Base-by-base conservation (phyloP, 2,329 filamentous ascomycete genomes). In the Ceratocystis colombiana region DNA sequence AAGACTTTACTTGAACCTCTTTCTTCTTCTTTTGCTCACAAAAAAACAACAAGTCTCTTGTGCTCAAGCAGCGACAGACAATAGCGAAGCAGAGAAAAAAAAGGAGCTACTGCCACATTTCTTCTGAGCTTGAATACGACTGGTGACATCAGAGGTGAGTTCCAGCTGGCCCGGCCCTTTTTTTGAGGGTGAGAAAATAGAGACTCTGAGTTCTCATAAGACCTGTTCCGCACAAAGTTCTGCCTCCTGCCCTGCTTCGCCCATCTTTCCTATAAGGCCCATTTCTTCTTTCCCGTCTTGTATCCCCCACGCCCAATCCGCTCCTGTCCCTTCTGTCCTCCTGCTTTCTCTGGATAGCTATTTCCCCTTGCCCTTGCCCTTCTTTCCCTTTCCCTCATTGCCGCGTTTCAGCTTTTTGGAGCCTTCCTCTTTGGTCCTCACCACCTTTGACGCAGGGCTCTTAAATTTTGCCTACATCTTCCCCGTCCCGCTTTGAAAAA, bases 301-400 rank as follows among this genome's bases (percentile, higher is more conserved):
- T 41, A 41, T 41, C 37, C 37, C 37, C 37, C 37, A 41, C 37
- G 37, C 37, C 37, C 37, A 41, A 41, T 15, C 50, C n/a, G 53
- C 64, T 63, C 45, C 45, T 62, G 62, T 65, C 30, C 57, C 62
- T 64, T 53, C 30, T 64, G 28, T 20, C 45, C 59, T 62, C n/a
- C 59, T 46, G 61, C 20, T 15, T 28, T 30, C 28, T 57, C 25
- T 62, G 33, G 37, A 15, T 46, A 22, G 37, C 7, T 48, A 12
- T 37, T 62, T 62, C 37, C 20, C 17, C 61, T 62, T 61, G 25
- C 8, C 41, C 59, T 44, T 37, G 10, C 25, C 33, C 37, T 25
- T 44, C 44, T 22, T 62, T 15, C 17, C 20, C 37, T 22, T 62
- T 62, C 10, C 20, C 44, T 44, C 61, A 41, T 48, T 62, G 61